phyloP scores from a whole-genome alignment of 2,329 filamentous ascomycete species.

The Venturia pyrina region DNA sequence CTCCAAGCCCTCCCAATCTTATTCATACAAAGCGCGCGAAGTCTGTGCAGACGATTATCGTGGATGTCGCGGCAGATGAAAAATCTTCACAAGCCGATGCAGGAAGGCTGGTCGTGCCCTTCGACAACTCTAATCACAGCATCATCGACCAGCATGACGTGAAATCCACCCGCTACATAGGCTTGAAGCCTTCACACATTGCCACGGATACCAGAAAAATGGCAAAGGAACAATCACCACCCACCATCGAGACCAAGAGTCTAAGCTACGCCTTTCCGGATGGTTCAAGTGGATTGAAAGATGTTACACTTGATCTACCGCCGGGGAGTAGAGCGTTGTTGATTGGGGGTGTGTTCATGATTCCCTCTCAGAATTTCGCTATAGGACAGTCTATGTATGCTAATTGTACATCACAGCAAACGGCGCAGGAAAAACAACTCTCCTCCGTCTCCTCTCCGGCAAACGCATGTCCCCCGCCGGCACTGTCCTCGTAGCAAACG shows the following conservation, averaged over 20 bases:
- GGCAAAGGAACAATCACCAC: slow-evolving; percentile 23
- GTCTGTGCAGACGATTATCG: neutral
- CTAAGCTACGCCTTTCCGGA: slow-evolving; percentile 87
- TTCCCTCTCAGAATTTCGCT: slow-evolving; percentile 4
- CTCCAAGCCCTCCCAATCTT: neutral
- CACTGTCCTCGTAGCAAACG: slow-evolving; percentile 66
- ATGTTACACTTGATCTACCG: slow-evolving; percentile 68
- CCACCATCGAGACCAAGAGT: slow-evolving; percentile 61
- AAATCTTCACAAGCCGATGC: neutral
- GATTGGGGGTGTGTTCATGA: slow-evolving; percentile 57
- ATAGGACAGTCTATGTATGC: neutral
- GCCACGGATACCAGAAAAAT: slow-evolving; percentile 19
- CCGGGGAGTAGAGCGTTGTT: slow-evolving; percentile 77
- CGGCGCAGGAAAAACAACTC: slow-evolving; percentile 92
- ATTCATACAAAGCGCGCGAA: neutral
- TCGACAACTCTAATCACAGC: neutral
- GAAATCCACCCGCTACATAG: neutral
- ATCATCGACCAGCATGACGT: slow-evolving; percentile 2
- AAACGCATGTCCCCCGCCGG: slow-evolving; percentile 78
- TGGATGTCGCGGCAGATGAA: neutral
- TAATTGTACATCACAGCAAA: slow-evolving; percentile 50
- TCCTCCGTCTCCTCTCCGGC: slow-evolving; percentile 86
- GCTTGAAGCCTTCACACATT: neutral
- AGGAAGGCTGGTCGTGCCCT: neutral
- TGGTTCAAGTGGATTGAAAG: slow-evolving; percentile 64